Conservation (phyloP, 1,139 yeast species). For the Blastobotrys arbuscula region DNA sequence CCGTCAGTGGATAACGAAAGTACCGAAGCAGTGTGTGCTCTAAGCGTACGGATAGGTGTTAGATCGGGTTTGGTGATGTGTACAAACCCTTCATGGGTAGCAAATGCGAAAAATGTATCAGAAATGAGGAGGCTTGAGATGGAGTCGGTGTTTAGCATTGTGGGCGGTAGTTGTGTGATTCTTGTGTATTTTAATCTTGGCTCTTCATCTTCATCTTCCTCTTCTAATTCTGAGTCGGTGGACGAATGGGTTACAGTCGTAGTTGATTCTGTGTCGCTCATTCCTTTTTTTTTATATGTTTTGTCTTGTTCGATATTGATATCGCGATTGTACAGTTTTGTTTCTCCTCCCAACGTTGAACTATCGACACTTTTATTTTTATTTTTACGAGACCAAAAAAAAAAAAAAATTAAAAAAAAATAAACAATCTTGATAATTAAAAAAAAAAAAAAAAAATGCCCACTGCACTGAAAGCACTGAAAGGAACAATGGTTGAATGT, state of each 20-base stretch:
- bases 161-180: slow-evolving; percentile 55
- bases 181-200: slow-evolving; percentile 74
- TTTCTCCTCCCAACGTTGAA: background rate
- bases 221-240: slow-evolving; percentile 13
- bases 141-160: slow-evolving; percentile 68
- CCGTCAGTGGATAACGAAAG: slow-evolving; percentile 68
- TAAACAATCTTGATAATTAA: too few species aligned
- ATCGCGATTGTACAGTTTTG: background rate
- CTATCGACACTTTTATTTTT: background rate
- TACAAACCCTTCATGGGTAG: slow-evolving; percentile 82
- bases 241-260: too few species aligned
- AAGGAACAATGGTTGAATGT: slow-evolving; percentile 39
- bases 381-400: background rate
- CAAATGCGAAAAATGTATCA: slow-evolving; percentile 63
- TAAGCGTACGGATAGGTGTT: slow-evolving; percentile 57
- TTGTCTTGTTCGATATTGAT: background rate
- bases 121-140: slow-evolving; percentile 62
- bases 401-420: too few species aligned
- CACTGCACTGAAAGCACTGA: slow-evolving; percentile 30
- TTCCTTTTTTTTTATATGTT: background rate
- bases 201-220: slow-evolving; percentile 42
- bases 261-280: slow-evolving; percentile 12
- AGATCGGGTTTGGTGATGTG: slow-evolving; percentile 61
- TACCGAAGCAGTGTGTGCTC: slow-evolving; percentile 84
- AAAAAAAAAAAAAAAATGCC: slow-evolving; percentile 27